Base-by-base conservation (phyloP, 2,329 filamentous ascomycete genomes). In the Diaporthe eres region DNA sequence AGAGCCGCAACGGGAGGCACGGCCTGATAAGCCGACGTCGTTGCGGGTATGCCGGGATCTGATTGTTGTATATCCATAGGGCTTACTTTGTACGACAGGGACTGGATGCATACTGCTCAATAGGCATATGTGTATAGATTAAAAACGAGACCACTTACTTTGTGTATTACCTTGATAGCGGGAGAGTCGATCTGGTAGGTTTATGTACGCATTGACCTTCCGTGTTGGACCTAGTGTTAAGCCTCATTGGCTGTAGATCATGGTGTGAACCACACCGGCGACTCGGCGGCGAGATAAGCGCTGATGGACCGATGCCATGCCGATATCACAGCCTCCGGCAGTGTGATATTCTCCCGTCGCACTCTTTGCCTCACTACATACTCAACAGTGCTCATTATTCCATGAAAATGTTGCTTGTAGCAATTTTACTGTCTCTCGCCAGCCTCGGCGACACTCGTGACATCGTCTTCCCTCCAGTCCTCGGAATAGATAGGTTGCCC, bases 391-490 rank as follows among this genome's bases (percentile, higher is more conserved):
- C 13, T 28, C 15, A 15, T 10, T 19, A 19, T 6, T 4, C 12
- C 4, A 12, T 34, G 19, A 72, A 22, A n/a, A 74, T 74, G 72
- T 60, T 49, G n/a, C n/a, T 42, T 37, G 9, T 28, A 4, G 15
- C 31, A 34, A n/a, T 74, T 28, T 9, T 70, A 10, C 15, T 53
- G 22, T 12, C 6, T 13, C n/a, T 74, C 13, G 44, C 25, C 19
- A 42, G 42, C 7, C 25, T 74, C 7, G 31, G 28, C 25, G 15
- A 61, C 1, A 19, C 71, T 9, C 74, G 74, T 12, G 74, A 76
- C 13, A 74, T 76, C 10, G 44, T 74, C 4, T 76, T 76, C n/a
- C 74, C 74, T 17, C 74, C 74, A 31, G 61, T 74, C 22, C 55
- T 61, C 34, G 74, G 68, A 2, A 68, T 76, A 70, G 68, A 70